Base-by-base conservation (phyloP, 345 rosid species). In the Populus euphratica region DNA sequence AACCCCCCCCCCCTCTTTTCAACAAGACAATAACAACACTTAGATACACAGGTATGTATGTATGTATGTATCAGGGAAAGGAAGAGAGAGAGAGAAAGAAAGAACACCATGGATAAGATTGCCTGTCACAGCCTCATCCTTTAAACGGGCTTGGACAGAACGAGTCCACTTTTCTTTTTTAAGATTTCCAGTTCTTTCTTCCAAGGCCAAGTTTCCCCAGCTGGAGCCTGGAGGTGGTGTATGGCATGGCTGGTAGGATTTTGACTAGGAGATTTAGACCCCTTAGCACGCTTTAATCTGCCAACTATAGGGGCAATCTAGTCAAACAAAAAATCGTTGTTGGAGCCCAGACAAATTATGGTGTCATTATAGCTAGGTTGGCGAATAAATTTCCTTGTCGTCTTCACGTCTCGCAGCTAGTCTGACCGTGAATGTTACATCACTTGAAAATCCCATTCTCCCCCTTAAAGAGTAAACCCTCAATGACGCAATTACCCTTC, bases 321-420 rank as follows among this genome's bases (percentile, higher is more conserved):
- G 83, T 68, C 85, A 76, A 73, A n/a, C 17, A 31, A 47, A 43
- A 68, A 35, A 5, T 72, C 75, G 23, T 61, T 27, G 69, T 66
- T 69, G 78, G 75, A 80, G 81, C 73, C 73, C 63, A 64, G 85
- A 80, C 86, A 86, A 84, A 88, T 79, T 61, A 76, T 76, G 85
- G 80, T 73, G 87, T 81, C 90, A 71, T 76, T 81, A 52, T 84
- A 76, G 63, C 66, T 73, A 20, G 44, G 84, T 73, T 82, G 86
- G 87, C 80, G 85, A 86, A 85, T 79, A 80, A 80, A 83, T 59
- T 68, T 66, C 39, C 81, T 82, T 79, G 91, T 87, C 93, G 86
- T 84, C 10, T 83, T 85, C 81, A 36, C 33, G 39, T 76, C 85
- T 70, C 75, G 82, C 77, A 77, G 82, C 77, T 72, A 82, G 6